Evolutionary conservation across 1,139 yeast species (phyloP).

Genomic region (Saccharomycopsis hybrid): DNA sequence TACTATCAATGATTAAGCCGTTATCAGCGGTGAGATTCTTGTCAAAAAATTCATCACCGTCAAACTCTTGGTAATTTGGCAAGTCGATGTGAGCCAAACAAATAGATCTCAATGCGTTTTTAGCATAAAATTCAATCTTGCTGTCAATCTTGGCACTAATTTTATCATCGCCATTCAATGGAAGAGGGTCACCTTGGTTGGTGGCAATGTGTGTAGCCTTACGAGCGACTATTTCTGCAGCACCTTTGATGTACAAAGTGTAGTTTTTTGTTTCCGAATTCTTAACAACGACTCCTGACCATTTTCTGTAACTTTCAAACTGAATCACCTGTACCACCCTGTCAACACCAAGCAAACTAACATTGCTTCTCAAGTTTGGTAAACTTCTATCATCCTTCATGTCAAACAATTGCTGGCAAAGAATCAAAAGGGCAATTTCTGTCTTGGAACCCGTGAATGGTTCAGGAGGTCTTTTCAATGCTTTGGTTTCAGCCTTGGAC

Average conservation of each 20-base stretch:
- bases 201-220: conserved; percentile 18
- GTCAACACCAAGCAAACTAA: conserved; percentile 27
- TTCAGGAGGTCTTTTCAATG: conserved; percentile 35
- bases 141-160: conserved; percentile 25
- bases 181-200: conserved; percentile 36
- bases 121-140: conserved; percentile 61
- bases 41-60: conserved; percentile 3
- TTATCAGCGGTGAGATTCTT: conserved; percentile 22
- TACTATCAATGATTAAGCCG: conserved; percentile 53
- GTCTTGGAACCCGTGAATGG: conserved; percentile 89
- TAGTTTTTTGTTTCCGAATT: conserved; percentile 26
- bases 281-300: conserved; percentile 74
- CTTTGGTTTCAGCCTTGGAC: conserved; percentile 16
- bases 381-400: conserved; percentile 37
- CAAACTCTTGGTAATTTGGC: conserved; percentile 29
- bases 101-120: conserved; percentile 76
- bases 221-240: conserved; percentile 78
- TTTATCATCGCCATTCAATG: neutral
- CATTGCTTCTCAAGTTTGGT: conserved; percentile 34
- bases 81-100: conserved; percentile 77
- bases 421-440: conserved; percentile 75
- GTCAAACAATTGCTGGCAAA: conserved; percentile 55
- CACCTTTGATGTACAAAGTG: conserved; percentile 80
- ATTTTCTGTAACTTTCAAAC: conserved; percentile 87
- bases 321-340: conserved; percentile 69